A percentile compares a stretch with the other conserved stretches of the same genome.
These are phyloP conservation scores for Trichoderma reesei DNA, from an alignment of 495 filamentous ascomycete species.

Conservation along the genomic window DNA sequence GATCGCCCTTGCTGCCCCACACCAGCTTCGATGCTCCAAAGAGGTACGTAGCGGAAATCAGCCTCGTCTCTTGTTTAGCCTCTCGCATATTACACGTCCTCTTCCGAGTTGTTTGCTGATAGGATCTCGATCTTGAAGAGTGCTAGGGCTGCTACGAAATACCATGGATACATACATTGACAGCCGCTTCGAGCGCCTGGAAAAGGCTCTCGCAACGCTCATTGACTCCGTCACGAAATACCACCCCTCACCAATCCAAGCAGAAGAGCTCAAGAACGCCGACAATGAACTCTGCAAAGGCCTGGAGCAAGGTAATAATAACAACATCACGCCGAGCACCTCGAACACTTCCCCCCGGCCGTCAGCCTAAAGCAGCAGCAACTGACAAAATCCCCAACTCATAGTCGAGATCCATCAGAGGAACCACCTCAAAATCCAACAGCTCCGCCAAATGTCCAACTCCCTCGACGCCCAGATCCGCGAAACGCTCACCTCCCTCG, in stretches of 20 bases:
- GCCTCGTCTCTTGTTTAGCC: background rate
- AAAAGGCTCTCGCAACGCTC: conserved; percentile 53
- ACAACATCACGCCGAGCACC: too few species aligned
- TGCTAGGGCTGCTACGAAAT: background rate
- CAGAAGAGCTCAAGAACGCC: conserved; percentile 55
- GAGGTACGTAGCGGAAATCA: too few species aligned
- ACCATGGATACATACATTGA: conserved; percentile 52
- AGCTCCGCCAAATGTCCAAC: conserved; percentile 49
- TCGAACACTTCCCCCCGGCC: too few species aligned
- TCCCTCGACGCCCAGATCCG: conserved; percentile 53
- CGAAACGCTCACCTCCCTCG: conserved; percentile 47
- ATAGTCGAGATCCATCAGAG: conserved; percentile 60
- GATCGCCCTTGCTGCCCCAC: background rate
- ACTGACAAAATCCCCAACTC: too few species aligned
- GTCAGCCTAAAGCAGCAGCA: too few species aligned
- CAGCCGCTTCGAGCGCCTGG: conserved; percentile 54
- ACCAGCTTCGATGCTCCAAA: background rate
- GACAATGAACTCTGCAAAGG: conserved; percentile 52
- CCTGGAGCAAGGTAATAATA: conserved; percentile 52
- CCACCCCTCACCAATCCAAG: conserved; percentile 56
- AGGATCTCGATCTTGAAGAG: too few species aligned
- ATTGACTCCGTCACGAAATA: conserved; percentile 70
- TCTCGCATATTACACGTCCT: too few species aligned
- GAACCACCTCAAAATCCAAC: conserved; percentile 52
- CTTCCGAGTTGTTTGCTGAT: too few species aligned